These are phyloP conservation scores for Echites panduratus DNA, from an alignment of 257 asterid species.

Conservation along the genomic window DNA sequence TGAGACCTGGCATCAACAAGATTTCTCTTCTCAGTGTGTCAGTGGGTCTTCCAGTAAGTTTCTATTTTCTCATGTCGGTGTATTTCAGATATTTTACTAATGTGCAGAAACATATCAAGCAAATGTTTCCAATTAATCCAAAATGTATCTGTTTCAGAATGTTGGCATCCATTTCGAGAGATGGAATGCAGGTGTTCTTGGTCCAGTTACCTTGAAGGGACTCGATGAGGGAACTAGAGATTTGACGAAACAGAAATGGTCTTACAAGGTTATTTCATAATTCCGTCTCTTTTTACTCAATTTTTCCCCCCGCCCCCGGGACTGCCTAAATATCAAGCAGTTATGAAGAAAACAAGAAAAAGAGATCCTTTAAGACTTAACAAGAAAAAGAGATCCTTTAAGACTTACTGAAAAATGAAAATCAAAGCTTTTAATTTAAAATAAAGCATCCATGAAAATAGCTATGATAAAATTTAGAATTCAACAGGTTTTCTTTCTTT, in stretches of 20 bases:
- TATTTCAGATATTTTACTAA: not conserved
- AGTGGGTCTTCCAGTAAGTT: slow-evolving; percentile 82
- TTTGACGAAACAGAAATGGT: slow-evolving; percentile 78
- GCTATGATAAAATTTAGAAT: not conserved
- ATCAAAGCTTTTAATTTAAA: not conserved
- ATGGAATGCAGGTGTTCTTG: slow-evolving; percentile 82
- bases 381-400: too few relatives aligned
- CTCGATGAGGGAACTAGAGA: slow-evolving; percentile 74
- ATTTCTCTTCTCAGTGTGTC: slow-evolving; percentile 76
- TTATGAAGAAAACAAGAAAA: too few relatives aligned
- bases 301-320: not conserved
- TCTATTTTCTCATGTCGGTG: slow-evolving; percentile 6
- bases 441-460: not conserved
- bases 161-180: slow-evolving; percentile 74
- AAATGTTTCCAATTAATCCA: not conserved
- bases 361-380: too few relatives aligned
- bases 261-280: slow-evolving; percentile 52
- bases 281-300: not conserved
- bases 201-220: slow-evolving; percentile 72
- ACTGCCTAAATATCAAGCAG: not conserved
- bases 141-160: slow-evolving; percentile 41
- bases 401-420: not conserved
- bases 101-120: not conserved
- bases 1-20: slow-evolving; percentile 73
- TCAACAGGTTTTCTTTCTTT: too few relatives aligned